phyloP scores from a whole-genome alignment of 345 rosid species.

The Cardamine resedifolia region DNA sequence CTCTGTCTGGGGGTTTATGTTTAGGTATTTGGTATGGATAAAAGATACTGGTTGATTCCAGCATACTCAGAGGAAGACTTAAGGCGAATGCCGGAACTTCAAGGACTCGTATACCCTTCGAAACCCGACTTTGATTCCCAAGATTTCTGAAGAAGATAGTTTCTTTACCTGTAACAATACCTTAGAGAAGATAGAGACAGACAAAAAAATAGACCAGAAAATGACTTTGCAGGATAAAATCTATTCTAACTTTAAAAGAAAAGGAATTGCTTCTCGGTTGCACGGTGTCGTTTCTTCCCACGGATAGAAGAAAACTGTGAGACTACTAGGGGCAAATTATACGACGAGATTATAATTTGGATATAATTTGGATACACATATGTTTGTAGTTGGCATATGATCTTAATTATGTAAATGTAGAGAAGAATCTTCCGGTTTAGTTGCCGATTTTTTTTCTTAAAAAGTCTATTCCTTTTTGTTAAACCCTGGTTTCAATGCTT shows the following conservation, averaged over 20 bases:
- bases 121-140: constrained; percentile 78
- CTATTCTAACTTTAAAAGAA: neutral
- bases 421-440: neutral
- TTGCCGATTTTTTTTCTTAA: neutral
- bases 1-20: neutral
- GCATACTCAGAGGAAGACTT: constrained; percentile 84
- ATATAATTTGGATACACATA: too few species aligned
- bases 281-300: neutral
- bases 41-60: constrained; percentile 78
- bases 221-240: neutral
- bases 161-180: constrained; percentile 37
- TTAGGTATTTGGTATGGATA: constrained; percentile 91
- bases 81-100: constrained; percentile 81
- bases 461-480: constrained; percentile 8
- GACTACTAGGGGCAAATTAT: neutral
- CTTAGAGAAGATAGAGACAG: constrained; percentile 19
- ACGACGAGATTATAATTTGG: neutral
- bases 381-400: neutral
- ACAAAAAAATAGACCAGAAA: neutral
- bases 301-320: constrained; percentile 2
- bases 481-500: neutral
- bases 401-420: constrained; percentile 15
- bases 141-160: constrained; percentile 44
- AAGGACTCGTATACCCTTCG: constrained; percentile 89
- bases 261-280: neutral